Base-by-base conservation (phyloP, 2,329 filamentous ascomycete genomes). In the Plectosphaerella sp. region DNA sequence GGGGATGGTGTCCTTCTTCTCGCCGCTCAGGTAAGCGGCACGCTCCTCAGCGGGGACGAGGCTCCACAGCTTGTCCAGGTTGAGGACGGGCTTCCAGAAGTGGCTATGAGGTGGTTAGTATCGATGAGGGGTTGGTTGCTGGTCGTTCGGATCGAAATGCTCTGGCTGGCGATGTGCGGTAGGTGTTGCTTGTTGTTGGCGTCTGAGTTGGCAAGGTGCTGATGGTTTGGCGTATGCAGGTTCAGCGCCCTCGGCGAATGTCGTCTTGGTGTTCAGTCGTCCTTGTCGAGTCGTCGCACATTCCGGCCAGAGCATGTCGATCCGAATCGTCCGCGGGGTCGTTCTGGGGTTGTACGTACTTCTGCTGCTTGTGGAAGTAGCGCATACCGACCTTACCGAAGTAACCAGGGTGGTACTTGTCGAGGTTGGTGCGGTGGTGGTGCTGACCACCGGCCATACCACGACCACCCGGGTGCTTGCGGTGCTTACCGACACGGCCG, bases 31-130 rank as follows among this genome's bases (percentile, higher is more conserved):
- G 84, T 97, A 97, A 76, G 91, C 86, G 48, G 96, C 91, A 70
- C 95, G 93, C 75, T 90, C 86, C 80, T 99, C 94, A 64, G 78
- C 76, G 71, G 95, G 94, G 72, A 99, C 86, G 70, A 99, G 90
- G 57, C 92, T 88, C 91, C 91, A 96, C 64, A 99, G 88, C 93
- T 97, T 99, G 80, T 97, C 94, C 67, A 99, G 82, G 84, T 99
- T 99, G 87, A 99, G 88, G 67, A 91, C 84, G 63, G 94, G 94
- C 83, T 96, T 97, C 94, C 93, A 99, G 84, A 93, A 91, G 73
- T 95, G 88, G 83, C 56, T 58, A n/a, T 11, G 12, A 12, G 22
- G 36, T 28, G 37, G 50, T 57, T 47, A 57, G 54, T 46, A 43
- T 20, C 16, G 28, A 43, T 20, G 41, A 43, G 10, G 16, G 37